Percentiles rank a stretch among this genome's conserved stretches.
Evolutionary conservation across 768 basidiomycete genomes (phyloP).

Genomic region (Macrolepiota albuminosa): DNA sequence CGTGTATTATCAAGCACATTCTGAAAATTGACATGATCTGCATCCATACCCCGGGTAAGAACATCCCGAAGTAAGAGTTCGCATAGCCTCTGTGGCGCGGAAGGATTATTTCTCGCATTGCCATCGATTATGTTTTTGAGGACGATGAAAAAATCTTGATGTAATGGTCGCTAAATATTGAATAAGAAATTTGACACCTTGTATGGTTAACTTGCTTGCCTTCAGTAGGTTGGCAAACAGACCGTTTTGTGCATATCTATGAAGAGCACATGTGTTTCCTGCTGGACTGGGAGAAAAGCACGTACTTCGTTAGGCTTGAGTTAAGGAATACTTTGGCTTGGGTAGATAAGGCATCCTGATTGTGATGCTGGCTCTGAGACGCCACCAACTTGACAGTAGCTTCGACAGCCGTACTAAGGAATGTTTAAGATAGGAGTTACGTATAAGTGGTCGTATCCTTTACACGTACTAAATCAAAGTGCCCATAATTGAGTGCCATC

Average conservation of each 20-base stretch:
- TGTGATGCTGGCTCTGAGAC: conserved; percentile 41
- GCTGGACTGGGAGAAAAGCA: not conserved
- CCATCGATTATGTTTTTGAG: conserved; percentile 42
- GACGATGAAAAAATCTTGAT: conserved; percentile 47
- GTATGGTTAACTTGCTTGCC: conserved; percentile 27
- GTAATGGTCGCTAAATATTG: conserved; percentile 36
- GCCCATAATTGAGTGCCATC: conserved; percentile 50
- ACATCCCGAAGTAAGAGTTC: conserved; percentile 56
- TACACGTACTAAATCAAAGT: conserved; percentile 47
- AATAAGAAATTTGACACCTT: too few relatives aligned
- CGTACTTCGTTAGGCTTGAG: conserved; percentile 42
- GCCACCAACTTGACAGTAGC: conserved; percentile 42
- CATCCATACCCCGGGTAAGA: conserved; percentile 42
- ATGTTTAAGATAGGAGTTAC: not conserved
- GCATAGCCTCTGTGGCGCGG: conserved; percentile 29
- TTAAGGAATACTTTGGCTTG: conserved; percentile 57
- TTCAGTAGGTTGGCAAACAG: conserved; percentile 55
- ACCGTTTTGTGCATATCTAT: conserved; percentile 54
- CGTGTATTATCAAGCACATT: conserved; percentile 53
- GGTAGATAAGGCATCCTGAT: conserved; percentile 52
- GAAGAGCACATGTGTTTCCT: conserved; percentile 2
- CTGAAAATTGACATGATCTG: conserved; percentile 46
- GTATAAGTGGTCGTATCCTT: not conserved
- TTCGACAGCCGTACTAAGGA: conserved; percentile 48
- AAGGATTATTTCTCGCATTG: conserved; percentile 26